These are phyloP conservation scores for Vitis rotundifolia DNA, from an alignment of 164 flowering plant genomes.

Conservation along the genomic window DNA sequence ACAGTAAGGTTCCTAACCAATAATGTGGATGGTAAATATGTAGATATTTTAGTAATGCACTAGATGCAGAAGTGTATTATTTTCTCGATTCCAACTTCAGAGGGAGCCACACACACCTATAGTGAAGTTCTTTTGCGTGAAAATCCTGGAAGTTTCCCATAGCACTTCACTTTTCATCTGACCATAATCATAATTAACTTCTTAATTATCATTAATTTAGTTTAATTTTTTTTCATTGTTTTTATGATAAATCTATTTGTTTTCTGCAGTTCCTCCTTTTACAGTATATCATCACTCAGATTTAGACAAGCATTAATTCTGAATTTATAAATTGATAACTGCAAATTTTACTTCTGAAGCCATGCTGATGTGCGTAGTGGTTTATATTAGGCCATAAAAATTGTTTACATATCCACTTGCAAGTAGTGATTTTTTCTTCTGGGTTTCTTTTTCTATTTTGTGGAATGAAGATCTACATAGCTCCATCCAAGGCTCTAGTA, in stretches of 20 bases:
- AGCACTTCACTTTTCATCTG: not conserved
- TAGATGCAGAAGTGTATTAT: not conserved
- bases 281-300: not conserved
- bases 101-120: not conserved
- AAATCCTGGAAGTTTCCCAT: not conserved
- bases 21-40: not conserved
- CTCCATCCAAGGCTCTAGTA: slow-evolving; percentile 97
- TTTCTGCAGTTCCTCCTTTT: not conserved
- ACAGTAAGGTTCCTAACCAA: slow-evolving; percentile 52
- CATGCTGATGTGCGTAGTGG: not conserved
- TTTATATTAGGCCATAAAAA: slow-evolving; percentile 5
- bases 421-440: not conserved
- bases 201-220: not conserved
- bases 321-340: not conserved
- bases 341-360: not conserved
- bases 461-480: slow-evolving; percentile 72
- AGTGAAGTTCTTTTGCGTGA: not conserved
- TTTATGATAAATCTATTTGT: not conserved
- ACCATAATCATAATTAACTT: not conserved
- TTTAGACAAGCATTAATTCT: not conserved
- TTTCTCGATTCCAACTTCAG: not conserved
- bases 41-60: not conserved
- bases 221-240: not conserved
- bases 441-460: slow-evolving; percentile 4
- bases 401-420: not conserved